Evolutionary conservation across 352 stramenopile species (phyloP), one percentile per base, ranked within the genome.

Genomic region (Thalassiosira exigua): DNA sequence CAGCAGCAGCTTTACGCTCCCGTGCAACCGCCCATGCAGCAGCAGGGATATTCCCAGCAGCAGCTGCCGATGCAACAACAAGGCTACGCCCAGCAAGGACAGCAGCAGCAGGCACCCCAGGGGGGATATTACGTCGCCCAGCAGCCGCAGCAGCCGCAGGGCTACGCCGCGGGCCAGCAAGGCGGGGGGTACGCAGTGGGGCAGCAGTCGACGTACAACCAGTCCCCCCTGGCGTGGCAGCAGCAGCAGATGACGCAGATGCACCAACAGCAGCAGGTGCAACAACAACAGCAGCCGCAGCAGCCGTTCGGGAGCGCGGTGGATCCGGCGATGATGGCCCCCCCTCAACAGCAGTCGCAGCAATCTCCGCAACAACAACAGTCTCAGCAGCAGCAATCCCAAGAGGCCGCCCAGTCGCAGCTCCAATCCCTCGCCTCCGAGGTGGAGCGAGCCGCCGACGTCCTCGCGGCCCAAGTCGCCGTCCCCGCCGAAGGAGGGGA

Each of bases 191-290:
- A 62, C 26, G 54, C 54, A 29, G 29, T 48, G 11, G n/a, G 29
- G 19, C 12, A 9, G 22, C 29, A 27, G 9, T 36, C 19, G 21
- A 60, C 2, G 1, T 60, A 41, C 19, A 33, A 60, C 24, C 52
- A 62, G 14, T 42, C 12, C 17, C 54, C 54, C 33, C 27, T 68
- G 17, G 58, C 42, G 19, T 56, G 36, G 57, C 33, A 54, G 24
- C 58, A 68, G 53, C 21, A 27, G 9, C 58, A 68, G 24, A 54
- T 53, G 46, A 26, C 58, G 27, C 14, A n/a, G 24, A 7, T 1
- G 52, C 39, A 21, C 24, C 2, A 27, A 24, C 14, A 22, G n/a
- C 22, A 58, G 41, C 22, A 0, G 33, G 42, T 24, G 27, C 24
- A 17, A 14, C 5, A 9, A 22, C 26, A 46, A 17, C 14, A n/a